Evolutionary conservation across 805 yeast genomes (phyloP).

Genomic region (Priceomyces melissophilus): DNA sequence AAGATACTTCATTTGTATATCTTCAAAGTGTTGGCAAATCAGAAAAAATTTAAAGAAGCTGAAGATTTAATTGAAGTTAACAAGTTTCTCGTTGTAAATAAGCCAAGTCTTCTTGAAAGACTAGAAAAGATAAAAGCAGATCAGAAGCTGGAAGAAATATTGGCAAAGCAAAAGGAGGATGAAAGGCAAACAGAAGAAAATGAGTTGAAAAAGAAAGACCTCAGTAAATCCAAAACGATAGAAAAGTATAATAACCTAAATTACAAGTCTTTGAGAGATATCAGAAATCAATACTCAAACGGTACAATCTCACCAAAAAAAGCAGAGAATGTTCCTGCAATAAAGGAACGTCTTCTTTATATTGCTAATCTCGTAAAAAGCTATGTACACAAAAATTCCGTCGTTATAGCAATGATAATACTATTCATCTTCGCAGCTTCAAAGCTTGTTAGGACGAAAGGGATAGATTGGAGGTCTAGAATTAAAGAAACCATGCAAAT

Average conservation of each 20-base stretch:
- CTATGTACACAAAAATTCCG: slow-evolving; percentile 26
- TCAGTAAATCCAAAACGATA: slow-evolving; percentile 13
- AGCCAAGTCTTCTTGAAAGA: slow-evolving; percentile 7
- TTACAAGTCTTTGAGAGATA: slow-evolving; percentile 29
- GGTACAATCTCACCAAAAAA: neutral
- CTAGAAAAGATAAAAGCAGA: slow-evolving; percentile 8
- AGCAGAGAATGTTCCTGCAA: slow-evolving; percentile 1
- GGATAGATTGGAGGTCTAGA: slow-evolving; percentile 26
- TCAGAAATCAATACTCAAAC: slow-evolving; percentile 15
- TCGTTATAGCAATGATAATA: slow-evolving; percentile 22
- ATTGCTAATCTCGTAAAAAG: slow-evolving; percentile 16
- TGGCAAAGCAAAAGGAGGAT: slow-evolving; percentile 6
- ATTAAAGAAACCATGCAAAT: slow-evolving; percentile 35
- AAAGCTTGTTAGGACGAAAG: slow-evolving; percentile 19
- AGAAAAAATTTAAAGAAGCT: slow-evolving; percentile 27
- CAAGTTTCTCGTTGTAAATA: slow-evolving; percentile 7
- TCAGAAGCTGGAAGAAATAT: slow-evolving; percentile 8
- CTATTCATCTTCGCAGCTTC: slow-evolving; percentile 17
- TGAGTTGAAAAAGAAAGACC: slow-evolving; percentile 17
- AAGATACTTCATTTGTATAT: slow-evolving; percentile 31
- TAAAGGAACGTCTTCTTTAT: slow-evolving; percentile 16
- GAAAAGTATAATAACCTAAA: slow-evolving; percentile 22
- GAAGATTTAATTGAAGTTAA: slow-evolving; percentile 22
- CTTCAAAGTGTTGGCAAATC: slow-evolving; percentile 32
- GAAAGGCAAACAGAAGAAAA: slow-evolving; percentile 15